Base-by-base conservation (phyloP, 495 filamentous ascomycete species). In the Penicillium verhagenii region DNA sequence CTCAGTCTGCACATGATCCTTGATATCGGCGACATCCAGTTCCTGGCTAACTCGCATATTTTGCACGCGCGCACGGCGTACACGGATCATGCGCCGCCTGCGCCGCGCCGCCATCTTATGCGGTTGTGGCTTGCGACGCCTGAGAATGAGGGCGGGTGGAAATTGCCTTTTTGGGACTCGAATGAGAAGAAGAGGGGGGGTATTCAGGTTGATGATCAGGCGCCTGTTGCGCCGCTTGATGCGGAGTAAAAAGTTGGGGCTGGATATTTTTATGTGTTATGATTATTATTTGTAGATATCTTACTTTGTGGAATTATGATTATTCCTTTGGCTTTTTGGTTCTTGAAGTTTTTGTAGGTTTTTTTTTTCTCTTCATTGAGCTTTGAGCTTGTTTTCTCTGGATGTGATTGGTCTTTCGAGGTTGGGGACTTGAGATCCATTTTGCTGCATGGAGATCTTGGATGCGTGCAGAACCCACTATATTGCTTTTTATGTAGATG, bases 61-160 rank as follows among this genome's bases (percentile, higher is more conserved):
- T 61, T 91, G 50, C 87, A 91, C 59, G 84, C 87, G 3, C 67
- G 87, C 21, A 91, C 87, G 0, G 82, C 74, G 24, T 91, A 89
- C 46, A 64, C 53, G 63, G 89, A 92, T 64, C 81, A 83, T 60
- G 75, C 86, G 13, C 82, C 83, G 0, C 75, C 86, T 39, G 59
- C 75, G 52, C 85, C 87, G 0, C 73, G 87, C 11, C 73, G 89
- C 42, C 88, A 92, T 69, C 71, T 96, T n/a, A 88, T 96, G 82
- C 76, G 91, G 20, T 68, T 95, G 48, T 96, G 91, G 91, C 70
- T 96, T 42, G 83, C 86, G 6, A 87, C 85, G 13, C 91, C 90
- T 0, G 89, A 93, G 73, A 68, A 68, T 24, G 91, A 95, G 67
- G 91, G 90, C 0, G 91, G 91, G 1, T 96, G 91, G 91, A 86